phyloP scores from a whole-genome alignment of 1,284 basidiomycete species.

The Puccinia coronata region DNA sequence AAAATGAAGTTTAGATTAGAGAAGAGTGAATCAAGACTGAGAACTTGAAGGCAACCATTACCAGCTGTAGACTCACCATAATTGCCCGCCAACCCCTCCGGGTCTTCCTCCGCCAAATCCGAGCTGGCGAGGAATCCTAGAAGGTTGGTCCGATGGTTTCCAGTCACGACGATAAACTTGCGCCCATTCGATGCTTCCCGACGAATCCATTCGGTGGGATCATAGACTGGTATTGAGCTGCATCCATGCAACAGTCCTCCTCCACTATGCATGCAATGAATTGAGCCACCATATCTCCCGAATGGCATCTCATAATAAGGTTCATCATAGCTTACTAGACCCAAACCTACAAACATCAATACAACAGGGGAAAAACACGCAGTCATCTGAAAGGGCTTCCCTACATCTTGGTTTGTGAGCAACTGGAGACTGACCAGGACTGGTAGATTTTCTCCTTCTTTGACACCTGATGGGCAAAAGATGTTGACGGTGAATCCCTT shows the following conservation, averaged over 20 bases:
- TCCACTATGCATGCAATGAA: not conserved
- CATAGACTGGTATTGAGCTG: not conserved
- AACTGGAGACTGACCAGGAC: constrained; percentile 29
- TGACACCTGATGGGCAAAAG: not conserved
- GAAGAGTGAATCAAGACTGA: not conserved
- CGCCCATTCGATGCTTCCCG: constrained; percentile 8
- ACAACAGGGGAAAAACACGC: no score
- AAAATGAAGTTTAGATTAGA: not conserved
- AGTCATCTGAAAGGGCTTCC: no score
- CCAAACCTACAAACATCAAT: not conserved
- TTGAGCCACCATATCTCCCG: not conserved
- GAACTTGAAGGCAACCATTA: not conserved
- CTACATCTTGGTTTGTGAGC: no score
- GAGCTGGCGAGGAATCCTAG: constrained; percentile 29
- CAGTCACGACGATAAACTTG: constrained; percentile 43
- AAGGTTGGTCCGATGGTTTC: constrained; percentile 31
- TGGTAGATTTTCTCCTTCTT: constrained; percentile 12
- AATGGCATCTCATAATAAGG: no score
- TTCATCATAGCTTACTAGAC: not conserved
- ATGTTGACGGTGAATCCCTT: constrained; percentile 37
- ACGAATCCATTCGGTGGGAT: constrained; percentile 47
- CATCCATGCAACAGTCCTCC: not conserved
- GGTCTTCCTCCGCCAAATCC: constrained; percentile 26
- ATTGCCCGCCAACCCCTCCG: constrained; percentile 38
- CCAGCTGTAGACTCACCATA: constrained; percentile 14